Evolutionary conservation across 257 asterid genomes (phyloP), one percentile per base, ranked within the genome.

Genomic region (Solanum appendiculatum): DNA sequence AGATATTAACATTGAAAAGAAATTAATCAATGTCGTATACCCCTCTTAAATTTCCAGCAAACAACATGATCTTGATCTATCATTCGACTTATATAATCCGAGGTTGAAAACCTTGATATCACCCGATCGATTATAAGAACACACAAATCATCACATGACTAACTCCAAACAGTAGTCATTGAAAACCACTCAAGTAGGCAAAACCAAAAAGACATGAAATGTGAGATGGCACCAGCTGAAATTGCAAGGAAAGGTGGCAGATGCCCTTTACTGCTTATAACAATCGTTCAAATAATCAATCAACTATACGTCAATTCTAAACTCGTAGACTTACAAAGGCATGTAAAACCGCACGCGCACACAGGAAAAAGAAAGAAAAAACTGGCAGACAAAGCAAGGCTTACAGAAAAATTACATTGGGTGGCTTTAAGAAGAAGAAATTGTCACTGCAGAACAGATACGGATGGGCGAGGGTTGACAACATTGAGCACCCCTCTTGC

Each of bases 401-500:
- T 74, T 74, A 75, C 34, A 75, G 33, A 4, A 39, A 18, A 23
- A 12, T 40, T 75, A 75, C 36, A 80, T 48, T 80, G 42, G 66
- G 68, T 5, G 66, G 66, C 27, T 80, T 80, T 80, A 27, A 80
- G 66, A 46, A 15, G 63, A 27, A 46, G 42, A 80, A 80, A 80
- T 48, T 10, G 13, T 93, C 91, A 94, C 86, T 91, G 94, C 89
- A 88, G 91, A 90, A 86, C 90, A 27, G 92, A 78, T 46, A 91
- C 91, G 40, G 95, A 51, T 72, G 98, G 94, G 27, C 98, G 98
- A 64, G 98, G 98, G 88, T 95, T 93, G 73, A 90, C 98, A 63
- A 96, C 97, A 86, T 96, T 96, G 90, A 97, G 89, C 87, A 95
- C 99, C 73, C 98, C 98, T 92, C 93, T 92, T 66, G 99, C 99